Conservation (phyloP, 805 yeast species). For the Ogataea thermomethanolica region DNA sequence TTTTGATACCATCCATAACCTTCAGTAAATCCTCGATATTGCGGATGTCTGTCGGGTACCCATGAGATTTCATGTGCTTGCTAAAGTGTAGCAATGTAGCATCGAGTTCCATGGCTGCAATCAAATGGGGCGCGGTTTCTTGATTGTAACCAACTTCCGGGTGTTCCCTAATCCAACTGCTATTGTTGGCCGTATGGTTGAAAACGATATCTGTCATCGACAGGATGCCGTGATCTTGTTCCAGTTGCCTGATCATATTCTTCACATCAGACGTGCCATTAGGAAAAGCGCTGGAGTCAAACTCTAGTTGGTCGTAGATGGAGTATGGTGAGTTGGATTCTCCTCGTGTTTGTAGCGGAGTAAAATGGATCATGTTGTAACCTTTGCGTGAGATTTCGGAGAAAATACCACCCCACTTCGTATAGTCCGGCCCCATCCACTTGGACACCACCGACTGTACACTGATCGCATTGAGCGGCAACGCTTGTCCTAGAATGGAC, state of each 20-base stretch:
- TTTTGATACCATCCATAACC: conserved; percentile 65
- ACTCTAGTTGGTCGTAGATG: conserved; percentile 76
- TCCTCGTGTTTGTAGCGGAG: conserved; percentile 90
- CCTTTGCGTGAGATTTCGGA: conserved; percentile 64
- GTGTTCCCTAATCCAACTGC: conserved; percentile 77
- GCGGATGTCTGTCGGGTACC: conserved; percentile 57
- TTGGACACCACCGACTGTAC: conserved; percentile 85
- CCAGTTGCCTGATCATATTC: conserved; percentile 46
- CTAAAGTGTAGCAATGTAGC: conserved; percentile 64
- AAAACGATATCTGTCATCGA: conserved; percentile 89
- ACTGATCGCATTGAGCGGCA: conserved; percentile 75
- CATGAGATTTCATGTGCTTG: conserved; percentile 47
- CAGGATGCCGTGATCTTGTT: conserved; percentile 56
- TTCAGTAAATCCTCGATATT: conserved; percentile 51
- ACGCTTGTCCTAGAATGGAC: conserved; percentile 46
- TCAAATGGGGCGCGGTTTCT: conserved; percentile 85
- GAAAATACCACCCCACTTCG: conserved; percentile 67
- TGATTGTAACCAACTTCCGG: conserved; percentile 90
- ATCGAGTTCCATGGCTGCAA: conserved; percentile 82
- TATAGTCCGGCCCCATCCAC: conserved; percentile 67
- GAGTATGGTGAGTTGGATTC: conserved; percentile 91
- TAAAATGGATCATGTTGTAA: conserved; percentile 94
- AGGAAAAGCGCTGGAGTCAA: conserved; percentile 65
- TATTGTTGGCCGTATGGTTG: conserved; percentile 92
- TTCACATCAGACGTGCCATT: conserved; percentile 51